Conservation (phyloP, 345 rosid species). For the Eucalyptus marginata region DNA sequence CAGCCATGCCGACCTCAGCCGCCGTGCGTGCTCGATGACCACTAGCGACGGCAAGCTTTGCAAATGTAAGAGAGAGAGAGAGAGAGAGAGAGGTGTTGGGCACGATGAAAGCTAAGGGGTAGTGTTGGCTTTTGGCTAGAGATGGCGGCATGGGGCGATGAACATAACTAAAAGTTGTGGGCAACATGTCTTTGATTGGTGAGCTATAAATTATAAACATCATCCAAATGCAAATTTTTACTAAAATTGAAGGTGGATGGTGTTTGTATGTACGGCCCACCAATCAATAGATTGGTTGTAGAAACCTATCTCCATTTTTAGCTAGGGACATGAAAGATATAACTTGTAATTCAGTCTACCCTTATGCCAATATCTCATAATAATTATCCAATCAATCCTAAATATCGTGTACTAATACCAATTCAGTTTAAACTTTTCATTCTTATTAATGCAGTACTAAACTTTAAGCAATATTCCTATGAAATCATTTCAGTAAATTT, state of each 20-base stretch:
- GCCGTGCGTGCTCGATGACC: background rate
- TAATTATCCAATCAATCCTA: too few species aligned
- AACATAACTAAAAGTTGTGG: background rate
- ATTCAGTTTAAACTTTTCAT: background rate
- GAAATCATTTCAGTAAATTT: rapidly evolving
- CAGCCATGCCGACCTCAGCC: background rate
- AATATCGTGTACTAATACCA: too few species aligned
- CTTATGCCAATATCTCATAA: rapidly evolving
- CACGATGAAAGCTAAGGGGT: background rate
- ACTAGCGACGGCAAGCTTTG: background rate
- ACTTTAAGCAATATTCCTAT: too few species aligned
- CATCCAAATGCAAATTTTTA: background rate
- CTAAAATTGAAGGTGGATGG: background rate
- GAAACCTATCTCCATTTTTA: background rate
- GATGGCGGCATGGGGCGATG: background rate
- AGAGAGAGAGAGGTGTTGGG: background rate
- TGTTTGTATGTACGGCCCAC: background rate
- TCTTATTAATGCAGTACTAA: too few species aligned
- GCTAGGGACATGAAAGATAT: background rate
- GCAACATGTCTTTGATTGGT: background rate
- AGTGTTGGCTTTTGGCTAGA: background rate
- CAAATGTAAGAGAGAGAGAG: background rate
- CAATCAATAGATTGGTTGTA: background rate
- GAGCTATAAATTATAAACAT: background rate
- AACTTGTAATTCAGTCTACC: too few species aligned